Base-by-base conservation (phyloP, 768 basidiomycete species). In the Floccularia luteovirens region DNA sequence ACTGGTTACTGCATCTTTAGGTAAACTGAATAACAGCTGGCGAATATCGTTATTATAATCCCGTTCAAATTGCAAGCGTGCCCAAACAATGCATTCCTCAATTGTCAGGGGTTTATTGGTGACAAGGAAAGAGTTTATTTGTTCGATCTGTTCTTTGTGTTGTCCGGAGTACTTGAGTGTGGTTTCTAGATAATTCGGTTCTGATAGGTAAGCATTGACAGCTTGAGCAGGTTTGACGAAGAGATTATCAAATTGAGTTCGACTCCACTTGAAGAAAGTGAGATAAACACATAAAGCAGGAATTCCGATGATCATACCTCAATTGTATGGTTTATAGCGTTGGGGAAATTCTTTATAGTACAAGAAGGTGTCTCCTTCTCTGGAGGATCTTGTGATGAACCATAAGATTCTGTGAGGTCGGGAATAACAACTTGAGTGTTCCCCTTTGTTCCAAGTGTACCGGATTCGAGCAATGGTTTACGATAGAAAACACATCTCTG, bases 271-370 rank as follows among this genome's bases (percentile, higher is more conserved):
- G 42, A 37, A 41, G 20, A 16, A 39, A 34, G 22, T 41, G 37
- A 36, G 27, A 33, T n/a, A 28, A 17, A 43, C 31, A 24, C 33
- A 10, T 8, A 8, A 10, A 10, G 33, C 12, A 36, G 24, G 8
- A 14, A 16, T 27, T 33, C 5, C 7, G 21, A 10, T 14, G 19
- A 2, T 56, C 73, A 22, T 41, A 88, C 90, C 72, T 97, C 91
- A 44, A 99, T 99, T 5, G 92, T 96, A 63, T 99, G 96, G 49
- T 90, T 84, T 52, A 98, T 98, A 19, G 86, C 85, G 58, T 99
- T 93, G 7, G 96, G 96, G 76, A 98, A 99, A 63, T 90, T 97
- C 69, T 97, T 98, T 59, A 98, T 85, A 1, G 96, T 99, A 61
- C 96, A 99, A 19, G 88, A 89, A 17, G 96, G 88, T 1, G 92